Evolutionary conservation across 1,139 yeast species (phyloP).

Genomic region (Meyerozyma elateridarum): DNA sequence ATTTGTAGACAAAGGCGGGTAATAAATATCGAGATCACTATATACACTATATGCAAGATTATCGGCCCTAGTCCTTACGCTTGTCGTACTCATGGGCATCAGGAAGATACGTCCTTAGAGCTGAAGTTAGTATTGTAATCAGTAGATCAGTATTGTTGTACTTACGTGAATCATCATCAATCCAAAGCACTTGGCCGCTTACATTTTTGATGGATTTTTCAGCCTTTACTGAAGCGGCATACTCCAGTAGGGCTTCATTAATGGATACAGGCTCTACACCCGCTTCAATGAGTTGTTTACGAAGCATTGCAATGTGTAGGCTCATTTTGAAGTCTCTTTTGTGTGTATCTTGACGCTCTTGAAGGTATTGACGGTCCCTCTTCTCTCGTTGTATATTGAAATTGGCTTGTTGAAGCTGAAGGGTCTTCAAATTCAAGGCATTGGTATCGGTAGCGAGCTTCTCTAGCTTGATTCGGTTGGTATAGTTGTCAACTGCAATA

Average conservation of each 20-base stretch:
- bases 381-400: conserved; percentile 42
- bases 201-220: conserved; percentile 52
- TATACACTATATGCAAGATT: conserved; percentile 4
- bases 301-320: conserved; percentile 56
- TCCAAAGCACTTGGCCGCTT: conserved; percentile 54
- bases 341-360: conserved; percentile 43
- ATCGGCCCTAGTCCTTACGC: conserved; percentile 16
- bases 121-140: conserved; percentile 13
- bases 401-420: conserved; percentile 40
- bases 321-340: conserved; percentile 57
- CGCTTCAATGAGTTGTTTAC: conserved; percentile 50
- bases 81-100: conserved; percentile 56
- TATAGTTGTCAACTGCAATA: conserved; percentile 50
- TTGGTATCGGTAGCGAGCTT: conserved; percentile 34
- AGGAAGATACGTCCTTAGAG: conserved; percentile 48
- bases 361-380: conserved; percentile 41
- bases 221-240: conserved; percentile 51
- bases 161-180: conserved; percentile 45
- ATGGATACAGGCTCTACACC: conserved; percentile 52
- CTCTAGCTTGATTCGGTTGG: conserved; percentile 38
- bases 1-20: conserved; percentile 4
- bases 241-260: conserved; percentile 48
- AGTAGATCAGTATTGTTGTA: conserved; percentile 5
- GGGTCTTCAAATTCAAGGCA: conserved; percentile 38
- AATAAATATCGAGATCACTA: conserved; percentile 1